Base-by-base conservation (phyloP, 768 basidiomycete genomes). In the Coprinopsis marcescibilis region DNA sequence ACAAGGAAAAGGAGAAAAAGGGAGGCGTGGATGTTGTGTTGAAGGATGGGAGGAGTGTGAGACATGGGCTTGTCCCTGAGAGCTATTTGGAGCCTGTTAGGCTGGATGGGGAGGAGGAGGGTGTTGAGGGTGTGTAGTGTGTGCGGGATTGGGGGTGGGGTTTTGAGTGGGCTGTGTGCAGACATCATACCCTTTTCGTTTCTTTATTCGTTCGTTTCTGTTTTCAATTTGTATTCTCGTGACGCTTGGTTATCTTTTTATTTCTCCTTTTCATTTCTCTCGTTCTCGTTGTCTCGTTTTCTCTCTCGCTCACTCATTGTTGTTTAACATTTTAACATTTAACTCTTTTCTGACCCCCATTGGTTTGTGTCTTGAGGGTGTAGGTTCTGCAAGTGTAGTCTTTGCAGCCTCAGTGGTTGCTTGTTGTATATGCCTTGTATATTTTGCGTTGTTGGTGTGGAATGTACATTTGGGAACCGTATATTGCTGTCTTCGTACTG, bases 11-110 rank as follows among this genome's bases (percentile, higher is more conserved):
- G 25, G 40, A 49, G 32, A 53, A 38, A 41, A 45, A 21, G 34
- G 54, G 45, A 36, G 48, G 30, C 53, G 61, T 14, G 42, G 53
- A 32, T 17, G 45, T 46, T 5, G 24, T 26, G 11, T 7, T 3
- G 35, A 45, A 52, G n/a, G 35, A 42, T 24, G 42, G 52, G 45
- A 19, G 38, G 43, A 29, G 45, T 25, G 46, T 49, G 21, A 64
- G 59, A 41, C 84, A 87, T 63, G 85, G 84, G 5, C 73, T 89
- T 25, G 87, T 89, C 5, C 87, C 87, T 0, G 87, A 88, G 64
- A 80, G 84, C 49, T 89, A 89, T 65, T 57, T 89, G 53, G 83
- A 85, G 59, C 61, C 69, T 13, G 68, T 81, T 14, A 70, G 67
- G 56, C 55, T 77, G 51, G 75, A 76, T 56, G 45, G 45, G 39